Evolutionary conservation across 495 filamentous ascomycete species (phyloP), one percentile per base, ranked within the genome.

Genomic region (Aspergillus ostianus): DNA sequence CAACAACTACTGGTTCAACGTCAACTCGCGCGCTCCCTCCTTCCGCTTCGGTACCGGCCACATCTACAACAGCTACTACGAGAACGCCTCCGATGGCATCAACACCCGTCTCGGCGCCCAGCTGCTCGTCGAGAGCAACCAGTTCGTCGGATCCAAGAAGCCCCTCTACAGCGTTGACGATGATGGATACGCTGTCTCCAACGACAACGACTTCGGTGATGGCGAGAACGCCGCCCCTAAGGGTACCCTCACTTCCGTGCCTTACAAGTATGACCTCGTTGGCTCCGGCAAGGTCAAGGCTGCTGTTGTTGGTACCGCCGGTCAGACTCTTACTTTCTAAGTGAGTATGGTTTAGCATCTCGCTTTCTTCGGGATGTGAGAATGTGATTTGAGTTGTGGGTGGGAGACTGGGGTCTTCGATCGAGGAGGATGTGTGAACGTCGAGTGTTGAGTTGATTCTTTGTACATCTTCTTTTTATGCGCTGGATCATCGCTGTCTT

Each of bases 101-200:
- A 87, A 90, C 75, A 83, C 84, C 18, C 82, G 87, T 46, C 69
- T 84, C 54, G 85, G 85, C 30, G 87, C 87, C 15, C 84, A 89
- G 72, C 63, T 87, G 2, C 73, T 88, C 15, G 81, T 87, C 46
- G 77, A 89, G 75, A 82, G 78, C 57, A 87, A 81, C 66, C 76
- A 74, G 23, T 90, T 87, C 65, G 69, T 68, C n/a, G 67, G 70
- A 19, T 67, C 65, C 29, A 72, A 73, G 46, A 73, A 82, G 62
- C 70, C 79, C 0, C 74, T 89, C 27, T 84, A 83, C 67, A 41
- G 36, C 36, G 79, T 77, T 27, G 77, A 74, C n/a, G 81, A 89
- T 56, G 79, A 70, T n/a, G 78, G 81, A 6, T 77, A 77, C 64
- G 79, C 79, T 15, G 76, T 85, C 27, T 74, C 76, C 12, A 71